Percentiles rank a stretch among this genome's conserved stretches.
Evolutionary conservation across 768 basidiomycete genomes (phyloP).

Genomic region (Russula brevipes): DNA sequence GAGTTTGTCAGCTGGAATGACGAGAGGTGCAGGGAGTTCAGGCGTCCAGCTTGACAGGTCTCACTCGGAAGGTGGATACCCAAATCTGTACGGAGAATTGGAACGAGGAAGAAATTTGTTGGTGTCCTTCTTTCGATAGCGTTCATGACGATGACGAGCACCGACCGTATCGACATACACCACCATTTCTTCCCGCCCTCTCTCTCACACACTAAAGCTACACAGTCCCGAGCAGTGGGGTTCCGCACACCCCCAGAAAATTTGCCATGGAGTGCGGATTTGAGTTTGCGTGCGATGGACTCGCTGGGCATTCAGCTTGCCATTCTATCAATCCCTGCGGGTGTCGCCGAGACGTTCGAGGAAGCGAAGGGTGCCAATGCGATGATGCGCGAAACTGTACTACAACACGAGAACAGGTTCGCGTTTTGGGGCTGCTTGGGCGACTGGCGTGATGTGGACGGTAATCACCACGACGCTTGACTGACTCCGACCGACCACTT

Average conservation of each 20-base stretch:
- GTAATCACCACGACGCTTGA: constrained; percentile 30
- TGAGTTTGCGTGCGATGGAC: constrained; percentile 63
- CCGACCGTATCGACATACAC: constrained; percentile 55
- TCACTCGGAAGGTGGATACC: constrained; percentile 14
- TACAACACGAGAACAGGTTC: constrained; percentile 49
- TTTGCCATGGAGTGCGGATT: constrained; percentile 57
- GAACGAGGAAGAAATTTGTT: neutral
- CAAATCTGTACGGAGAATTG: constrained; percentile 13
- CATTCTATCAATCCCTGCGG: constrained; percentile 63
- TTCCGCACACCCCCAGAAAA: constrained; percentile 61
- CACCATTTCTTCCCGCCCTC: constrained; percentile 66
- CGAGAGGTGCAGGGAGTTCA: constrained; percentile 57
- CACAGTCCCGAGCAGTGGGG: constrained; percentile 44
- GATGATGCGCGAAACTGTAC: constrained; percentile 44
- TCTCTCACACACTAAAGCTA: constrained; percentile 39
- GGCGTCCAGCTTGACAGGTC: constrained; percentile 27
- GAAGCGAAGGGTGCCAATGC: constrained; percentile 46
- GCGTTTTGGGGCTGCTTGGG: constrained; percentile 68
- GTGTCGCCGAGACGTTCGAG: constrained; percentile 36
- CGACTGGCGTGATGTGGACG: constrained; percentile 55
- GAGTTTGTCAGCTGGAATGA: constrained; percentile 79
- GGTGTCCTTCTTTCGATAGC: neutral
- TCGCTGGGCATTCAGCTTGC: constrained; percentile 50
- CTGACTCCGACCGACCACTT: neutral
- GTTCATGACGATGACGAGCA: neutral